phyloP scores from a whole-genome alignment of 768 basidiomycete species.

The Punctularia strigosozonata region DNA sequence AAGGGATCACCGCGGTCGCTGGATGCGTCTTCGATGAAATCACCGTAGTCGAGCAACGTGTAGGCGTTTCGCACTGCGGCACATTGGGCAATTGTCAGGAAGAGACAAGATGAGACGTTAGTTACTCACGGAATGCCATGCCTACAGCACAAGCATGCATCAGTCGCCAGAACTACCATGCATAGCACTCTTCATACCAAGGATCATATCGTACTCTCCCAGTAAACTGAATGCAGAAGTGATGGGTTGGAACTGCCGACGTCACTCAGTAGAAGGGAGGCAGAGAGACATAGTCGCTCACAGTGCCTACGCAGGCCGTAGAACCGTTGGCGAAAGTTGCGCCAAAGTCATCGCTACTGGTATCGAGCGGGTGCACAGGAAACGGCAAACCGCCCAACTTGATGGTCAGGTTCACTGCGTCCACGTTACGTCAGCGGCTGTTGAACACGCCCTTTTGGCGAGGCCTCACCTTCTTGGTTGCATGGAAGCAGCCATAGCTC shows the following conservation, averaged over 20 bases:
- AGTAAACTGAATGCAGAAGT: conserved; percentile 68
- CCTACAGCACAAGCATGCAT: too few species aligned
- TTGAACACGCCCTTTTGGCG: too few species aligned
- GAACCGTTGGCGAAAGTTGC: conserved; percentile 35
- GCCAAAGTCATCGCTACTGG: conserved; percentile 46
- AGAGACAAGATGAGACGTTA: not conserved
- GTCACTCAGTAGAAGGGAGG: conserved; percentile 6
- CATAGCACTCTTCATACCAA: too few species aligned
- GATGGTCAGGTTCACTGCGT: conserved; percentile 60
- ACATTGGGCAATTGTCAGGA: not conserved
- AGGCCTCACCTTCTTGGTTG: too few species aligned
- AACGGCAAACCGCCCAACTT: conserved; percentile 58
- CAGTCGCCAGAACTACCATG: too few species aligned
- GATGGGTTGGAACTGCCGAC: conserved; percentile 71
- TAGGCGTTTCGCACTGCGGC: conserved; percentile 63
- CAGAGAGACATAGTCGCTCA: conserved; percentile 22
- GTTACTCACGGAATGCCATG: conserved; percentile 52
- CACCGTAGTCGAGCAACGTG: conserved; percentile 60
- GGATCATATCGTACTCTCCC: conserved; percentile 72
- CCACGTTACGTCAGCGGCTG: too few species aligned
- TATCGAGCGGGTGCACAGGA: conserved; percentile 67
- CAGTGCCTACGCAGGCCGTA: conserved; percentile 54
- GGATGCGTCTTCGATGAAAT: conserved; percentile 41
- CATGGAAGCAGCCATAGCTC: conserved; percentile 69
- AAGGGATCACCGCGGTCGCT: conserved; percentile 44